Evolutionary conservation across 768 basidiomycete genomes (phyloP).

Genomic region (Tricholoma sp.): DNA sequence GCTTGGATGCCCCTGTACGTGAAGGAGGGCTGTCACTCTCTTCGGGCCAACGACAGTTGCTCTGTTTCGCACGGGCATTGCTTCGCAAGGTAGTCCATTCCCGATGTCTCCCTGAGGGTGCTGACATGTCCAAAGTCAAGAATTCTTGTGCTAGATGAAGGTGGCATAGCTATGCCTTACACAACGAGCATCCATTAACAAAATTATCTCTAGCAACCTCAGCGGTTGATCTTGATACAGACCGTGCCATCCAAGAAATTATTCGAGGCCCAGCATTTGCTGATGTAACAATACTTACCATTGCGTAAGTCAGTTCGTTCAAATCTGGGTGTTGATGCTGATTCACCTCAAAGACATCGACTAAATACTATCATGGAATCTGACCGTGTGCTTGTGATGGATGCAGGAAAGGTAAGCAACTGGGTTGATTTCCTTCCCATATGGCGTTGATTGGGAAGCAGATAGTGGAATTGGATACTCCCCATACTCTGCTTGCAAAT

Average conservation of each 20-base stretch:
- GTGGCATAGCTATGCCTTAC: constrained; percentile 26
- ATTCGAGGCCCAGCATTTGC: constrained; percentile 76
- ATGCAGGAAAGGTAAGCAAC: constrained; percentile 57
- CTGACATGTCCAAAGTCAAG: constrained; percentile 47
- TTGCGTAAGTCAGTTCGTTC: constrained; percentile 52
- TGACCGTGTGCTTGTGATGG: constrained; percentile 77
- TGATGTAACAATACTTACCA: constrained; percentile 79
- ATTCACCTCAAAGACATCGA: constrained; percentile 47
- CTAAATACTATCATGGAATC: constrained; percentile 83
- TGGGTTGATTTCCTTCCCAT: neutral
- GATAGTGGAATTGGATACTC: constrained; percentile 79
- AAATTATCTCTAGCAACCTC: constrained; percentile 57
- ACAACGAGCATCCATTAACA: neutral
- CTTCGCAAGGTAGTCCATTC: constrained; percentile 53
- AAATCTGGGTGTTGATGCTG: neutral
- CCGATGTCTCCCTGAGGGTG: neutral
- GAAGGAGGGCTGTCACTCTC: constrained; percentile 83
- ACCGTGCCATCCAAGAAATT: constrained; percentile 83
- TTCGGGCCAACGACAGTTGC: constrained; percentile 78
- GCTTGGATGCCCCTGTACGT: constrained; percentile 65
- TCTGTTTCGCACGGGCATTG: constrained; percentile 86
- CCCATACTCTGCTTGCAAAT: constrained; percentile 56
- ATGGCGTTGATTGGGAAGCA: constrained; percentile 15
- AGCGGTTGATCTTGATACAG: constrained; percentile 88
- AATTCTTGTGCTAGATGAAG: constrained; percentile 92